Evolutionary conservation across 2,329 filamentous ascomycete species (phyloP), one percentile per base, ranked within the genome.

Genomic region (Drechmeria coniospora): DNA sequence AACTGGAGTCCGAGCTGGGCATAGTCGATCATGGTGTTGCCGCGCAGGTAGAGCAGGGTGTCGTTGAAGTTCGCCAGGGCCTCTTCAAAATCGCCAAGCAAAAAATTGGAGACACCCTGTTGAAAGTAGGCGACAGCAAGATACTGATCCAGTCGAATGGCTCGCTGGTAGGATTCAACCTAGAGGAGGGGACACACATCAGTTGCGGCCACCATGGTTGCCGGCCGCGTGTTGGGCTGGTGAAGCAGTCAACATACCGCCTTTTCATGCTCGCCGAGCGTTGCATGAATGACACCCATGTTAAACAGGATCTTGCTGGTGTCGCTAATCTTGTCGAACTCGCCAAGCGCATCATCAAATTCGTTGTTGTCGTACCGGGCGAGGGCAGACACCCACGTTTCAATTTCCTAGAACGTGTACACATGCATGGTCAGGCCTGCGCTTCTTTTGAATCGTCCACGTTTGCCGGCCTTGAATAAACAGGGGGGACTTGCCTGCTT

Each of bases 251-350:
- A 16, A 8, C 12, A 6, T 64, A 93, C 87, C 47, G 90, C 90
- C 63, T 83, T 84, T 51, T 87, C 80, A 56, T 98, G 90, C 51
- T 95, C 84, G 41, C 90, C 90, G 12, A 98, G 65, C 0, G 90
- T 95, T 21, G 90, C 90, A 61, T 94, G 81, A 44, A 98, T 95
- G 21, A 98, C 87, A 42, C 90, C 90, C 56, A 87, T 92, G 49
- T 98, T 98, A 65, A 98, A 98, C 35, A 93, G 65, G 36, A 98
- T 98, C 63, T 93, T 95, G 42, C 90, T 94, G 0, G 90, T 98
- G 51, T 95, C 90, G 35, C 79, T 68, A 45, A 98, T 93, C 41
- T 66, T 71, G 36, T 82, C 79, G 49, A 98, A 95, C 35, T 80
- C 72, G 42, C 65, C 70, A 36, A 95, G 59, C 16, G 90, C 75